Conservation (phyloP, 306 rosid species). For the Pueraria montana region DNA sequence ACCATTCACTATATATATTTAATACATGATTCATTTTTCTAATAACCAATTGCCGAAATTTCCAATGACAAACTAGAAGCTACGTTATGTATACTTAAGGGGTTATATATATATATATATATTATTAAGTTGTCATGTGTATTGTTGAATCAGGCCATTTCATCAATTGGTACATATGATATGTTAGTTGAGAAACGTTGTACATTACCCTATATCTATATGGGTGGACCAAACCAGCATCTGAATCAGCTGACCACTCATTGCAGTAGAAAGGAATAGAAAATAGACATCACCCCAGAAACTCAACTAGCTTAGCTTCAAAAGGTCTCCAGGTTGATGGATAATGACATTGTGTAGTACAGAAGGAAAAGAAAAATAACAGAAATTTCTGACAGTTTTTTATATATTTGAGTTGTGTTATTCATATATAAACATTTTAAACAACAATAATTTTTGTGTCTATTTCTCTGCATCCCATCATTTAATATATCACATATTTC, state of each 20-base stretch:
- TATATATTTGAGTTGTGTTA: not conserved
- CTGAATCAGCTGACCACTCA: slow-evolving; percentile 36
- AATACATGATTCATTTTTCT: too few species aligned
- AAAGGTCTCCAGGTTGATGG: slow-evolving; percentile 52
- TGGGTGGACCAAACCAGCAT: slow-evolving; percentile 53
- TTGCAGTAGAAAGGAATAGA: not conserved
- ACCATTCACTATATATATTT: not conserved
- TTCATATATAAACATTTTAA: too few species aligned
- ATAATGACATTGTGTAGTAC: slow-evolving; percentile 49
- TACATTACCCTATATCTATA: slow-evolving; percentile 44
- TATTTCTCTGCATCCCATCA: too few species aligned
- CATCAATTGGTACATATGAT: slow-evolving; percentile 28
- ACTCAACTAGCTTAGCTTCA: slow-evolving; percentile 49
- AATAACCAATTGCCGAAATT: too few species aligned
- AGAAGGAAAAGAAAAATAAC: slow-evolving; percentile 41
- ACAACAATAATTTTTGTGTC: too few species aligned
- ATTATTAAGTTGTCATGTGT: slow-evolving; percentile 33
- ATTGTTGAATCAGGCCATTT: slow-evolving; percentile 35
- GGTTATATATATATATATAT: not conserved
- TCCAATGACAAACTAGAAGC: too few species aligned
- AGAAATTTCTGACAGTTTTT: slow-evolving; percentile 34
- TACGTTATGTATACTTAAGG: too few species aligned
- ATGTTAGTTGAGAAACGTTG: slow-evolving; percentile 50
- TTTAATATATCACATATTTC: too few species aligned
- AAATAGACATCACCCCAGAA: slow-evolving; percentile 27